Base-by-base conservation (phyloP, 106 monocot species). In the Dactylorhiza incarnata region DNA sequence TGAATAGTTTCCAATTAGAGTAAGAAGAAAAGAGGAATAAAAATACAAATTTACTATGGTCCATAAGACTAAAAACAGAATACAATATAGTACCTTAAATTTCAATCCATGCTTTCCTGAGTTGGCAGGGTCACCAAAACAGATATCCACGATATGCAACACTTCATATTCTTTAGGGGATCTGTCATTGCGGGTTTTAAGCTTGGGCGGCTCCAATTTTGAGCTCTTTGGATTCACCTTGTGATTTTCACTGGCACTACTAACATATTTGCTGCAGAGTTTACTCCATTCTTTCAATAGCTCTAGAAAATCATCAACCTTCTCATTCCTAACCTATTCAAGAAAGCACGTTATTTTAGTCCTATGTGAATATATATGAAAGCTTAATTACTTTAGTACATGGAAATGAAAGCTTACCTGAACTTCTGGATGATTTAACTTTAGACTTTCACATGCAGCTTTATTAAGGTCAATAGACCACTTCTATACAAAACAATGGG, bases 381-480 rank as follows among this genome's bases (percentile, higher is more conserved):
- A 79, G 23, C 49, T 62, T 68, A 20, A 59, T 13, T 48, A 8
- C 56, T 45, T 25, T 43, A 61, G 6, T 25, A 74, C 17, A 56
- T 22, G 72, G 59, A 76, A 26, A 83, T 53, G 45, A 49, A 37
- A 81, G 45, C 71, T 75, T 88, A 90, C 95, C 82, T 85, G 79
- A 80, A 86, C 88, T 80, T 93, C 85, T 37, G 92, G 90, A 81
- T 92, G 92, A 75, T 95, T 95, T 17, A 87, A 67, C 74, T 84
- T 79, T 54, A 93, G 49, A 73, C 87, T 90, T 81, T 88, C 61
- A 65, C 92, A 95, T 51, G 95, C 92, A 82, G 76, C 86, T 45
- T 83, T 85, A 78, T 87, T 76, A 24, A 69, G 61, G 81, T 95
- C 95, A 81, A 95, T 83, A 74, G 92, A 88, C 95, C 95, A 95